phyloP scores from a whole-genome alignment of 2,329 filamentous ascomycete species.

The Pseudogymnoascus sp. region DNA sequence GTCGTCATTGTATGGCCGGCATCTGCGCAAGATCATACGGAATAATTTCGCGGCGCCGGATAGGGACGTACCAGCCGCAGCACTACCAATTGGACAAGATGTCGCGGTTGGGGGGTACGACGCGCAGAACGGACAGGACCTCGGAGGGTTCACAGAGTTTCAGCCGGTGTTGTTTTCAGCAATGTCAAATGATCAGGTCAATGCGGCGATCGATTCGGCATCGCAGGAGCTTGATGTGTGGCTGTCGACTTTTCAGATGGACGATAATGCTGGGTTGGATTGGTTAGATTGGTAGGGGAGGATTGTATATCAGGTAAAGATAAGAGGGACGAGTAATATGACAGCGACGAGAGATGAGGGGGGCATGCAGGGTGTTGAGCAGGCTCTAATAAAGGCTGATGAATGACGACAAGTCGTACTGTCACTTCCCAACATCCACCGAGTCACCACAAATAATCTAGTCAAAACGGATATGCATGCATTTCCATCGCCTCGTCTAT shows the following conservation, averaged over 20 bases:
- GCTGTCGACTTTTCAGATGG: slow-evolving; percentile 19
- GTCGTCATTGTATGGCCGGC: slow-evolving; percentile 52
- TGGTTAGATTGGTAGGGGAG: slow-evolving; percentile 24
- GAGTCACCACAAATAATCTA: neutral
- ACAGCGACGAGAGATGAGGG: neutral
- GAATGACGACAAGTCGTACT: neutral
- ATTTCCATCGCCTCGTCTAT: neutral
- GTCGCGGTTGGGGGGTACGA: slow-evolving; percentile 12
- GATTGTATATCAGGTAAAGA: neutral
- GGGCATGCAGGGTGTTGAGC: too few species aligned
- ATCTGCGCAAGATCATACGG: slow-evolving; percentile 38
- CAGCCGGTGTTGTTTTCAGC: slow-evolving; percentile 56
- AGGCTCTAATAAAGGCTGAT: neutral
- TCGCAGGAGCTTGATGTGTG: slow-evolving; percentile 47
- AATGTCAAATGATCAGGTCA: slow-evolving; percentile 64
- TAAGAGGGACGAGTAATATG: neutral
- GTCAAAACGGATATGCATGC: neutral
- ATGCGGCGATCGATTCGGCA: slow-evolving; percentile 57
- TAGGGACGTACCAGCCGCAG: neutral
- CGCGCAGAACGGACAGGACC: slow-evolving; percentile 13
- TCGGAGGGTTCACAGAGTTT: slow-evolving; percentile 10
- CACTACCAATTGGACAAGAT: slow-evolving; percentile 11
- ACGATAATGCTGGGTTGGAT: slow-evolving; percentile 23
- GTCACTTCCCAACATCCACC: neutral
- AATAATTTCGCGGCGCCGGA: slow-evolving; percentile 14